A percentile compares a stretch with the other conserved stretches of the same genome.
phyloP scores from a whole-genome alignment of 345 rosid genomes.

The Carallia brachiata region DNA sequence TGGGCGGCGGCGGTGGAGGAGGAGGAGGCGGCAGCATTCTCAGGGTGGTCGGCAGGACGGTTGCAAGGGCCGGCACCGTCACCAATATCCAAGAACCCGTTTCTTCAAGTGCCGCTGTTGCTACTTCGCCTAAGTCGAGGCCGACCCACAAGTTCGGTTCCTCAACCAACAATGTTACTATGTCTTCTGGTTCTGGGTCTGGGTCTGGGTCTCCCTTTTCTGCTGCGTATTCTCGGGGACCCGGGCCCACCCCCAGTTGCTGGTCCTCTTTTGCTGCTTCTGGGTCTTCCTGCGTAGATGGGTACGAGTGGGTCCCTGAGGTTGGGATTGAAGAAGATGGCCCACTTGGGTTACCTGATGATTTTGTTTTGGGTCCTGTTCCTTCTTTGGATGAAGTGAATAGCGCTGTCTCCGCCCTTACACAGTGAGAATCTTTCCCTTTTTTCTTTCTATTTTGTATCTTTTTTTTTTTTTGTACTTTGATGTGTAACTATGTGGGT shows the following conservation, averaged over 20 bases:
- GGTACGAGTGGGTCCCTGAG: constrained; percentile 65
- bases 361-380: constrained; percentile 48
- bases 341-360: constrained; percentile 29
- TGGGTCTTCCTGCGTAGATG: constrained; percentile 38
- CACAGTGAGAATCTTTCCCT: constrained; percentile 38
- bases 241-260: constrained; percentile 5
- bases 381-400: constrained; percentile 79
- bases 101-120: constrained; percentile 38
- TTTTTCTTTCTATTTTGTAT: not conserved
- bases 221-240: constrained; percentile 27
- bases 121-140: constrained; percentile 25
- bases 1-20: constrained; percentile 49
- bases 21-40: constrained; percentile 50
- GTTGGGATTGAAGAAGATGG: constrained; percentile 36
- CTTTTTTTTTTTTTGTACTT: not conserved
- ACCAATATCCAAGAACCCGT: constrained; percentile 53
- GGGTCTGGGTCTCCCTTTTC: constrained; percentile 28
- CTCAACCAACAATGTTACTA: constrained; percentile 26
- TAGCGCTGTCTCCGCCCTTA: constrained; percentile 69
- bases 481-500: too few relatives aligned
- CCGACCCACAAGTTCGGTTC: constrained; percentile 20
- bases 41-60: constrained; percentile 46
- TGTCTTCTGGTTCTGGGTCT: constrained; percentile 36
- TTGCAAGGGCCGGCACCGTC: constrained; percentile 41
- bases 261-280: constrained; percentile 32